Conservation (phyloP, 805 yeast genomes). For the Yarrowia sp. region DNA sequence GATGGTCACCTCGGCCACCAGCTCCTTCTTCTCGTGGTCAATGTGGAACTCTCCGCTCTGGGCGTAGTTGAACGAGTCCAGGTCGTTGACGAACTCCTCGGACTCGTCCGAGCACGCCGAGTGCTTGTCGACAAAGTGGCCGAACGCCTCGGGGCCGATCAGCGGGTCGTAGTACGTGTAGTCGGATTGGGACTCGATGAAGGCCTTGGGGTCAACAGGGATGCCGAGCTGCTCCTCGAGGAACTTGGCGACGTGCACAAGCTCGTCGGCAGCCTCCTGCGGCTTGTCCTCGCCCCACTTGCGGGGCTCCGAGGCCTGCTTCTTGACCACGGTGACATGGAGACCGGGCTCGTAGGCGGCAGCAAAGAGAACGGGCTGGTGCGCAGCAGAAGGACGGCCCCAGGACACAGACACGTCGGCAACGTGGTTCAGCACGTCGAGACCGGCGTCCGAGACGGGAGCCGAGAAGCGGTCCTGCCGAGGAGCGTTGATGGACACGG, state of each 20-base stretch:
- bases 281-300: conserved; percentile 17
- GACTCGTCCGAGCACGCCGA: conserved; percentile 2
- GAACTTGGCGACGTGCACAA: conserved; percentile 1
- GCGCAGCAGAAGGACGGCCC: neutral
- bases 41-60: neutral
- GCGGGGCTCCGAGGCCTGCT: conserved; percentile 1
- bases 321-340: conserved; percentile 15
- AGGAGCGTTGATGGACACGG: conserved; percentile 8
- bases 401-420: conserved; percentile 20
- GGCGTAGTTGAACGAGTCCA: neutral
- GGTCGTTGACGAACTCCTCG: conserved; percentile 5
- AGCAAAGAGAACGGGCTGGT: conserved; percentile 4
- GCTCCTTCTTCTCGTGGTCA: conserved; percentile 21
- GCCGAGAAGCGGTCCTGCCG: conserved; percentile 18
- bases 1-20: conserved; percentile 5
- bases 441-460: neutral
- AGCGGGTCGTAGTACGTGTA: neutral
- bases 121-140: conserved; percentile 12
- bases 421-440: conserved; percentile 10
- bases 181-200: conserved; percentile 12
- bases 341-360: conserved; percentile 12
- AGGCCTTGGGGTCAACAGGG: neutral
- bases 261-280: neutral
- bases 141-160: neutral
- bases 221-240: neutral